Percentiles rank a stretch among this genome's conserved stretches.
These are phyloP conservation scores for Backusella tuberculispora DNA, from an alignment of 192 early-diverging fungal genomes.

Conservation along the genomic window DNA sequence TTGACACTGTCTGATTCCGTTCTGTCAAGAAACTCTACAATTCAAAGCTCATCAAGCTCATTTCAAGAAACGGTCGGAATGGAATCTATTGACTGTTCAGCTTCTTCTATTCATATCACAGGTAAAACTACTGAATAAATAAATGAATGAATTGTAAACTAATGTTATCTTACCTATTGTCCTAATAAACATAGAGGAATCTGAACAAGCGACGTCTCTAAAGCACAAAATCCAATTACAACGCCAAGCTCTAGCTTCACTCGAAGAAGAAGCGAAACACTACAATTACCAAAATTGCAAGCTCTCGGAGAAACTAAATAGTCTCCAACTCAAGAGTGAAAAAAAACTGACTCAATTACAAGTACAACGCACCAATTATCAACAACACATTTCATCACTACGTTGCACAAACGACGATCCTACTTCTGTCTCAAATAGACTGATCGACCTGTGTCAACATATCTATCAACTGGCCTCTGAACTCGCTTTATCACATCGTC, in stretches of 20 bases:
- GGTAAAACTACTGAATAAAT: background rate
- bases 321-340: slow-evolving; percentile 4
- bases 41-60: slow-evolving; percentile 11
- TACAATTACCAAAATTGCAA: background rate
- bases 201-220: background rate
- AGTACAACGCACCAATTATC: slow-evolving; percentile 25
- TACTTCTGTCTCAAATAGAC: slow-evolving; percentile 39
- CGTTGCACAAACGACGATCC: slow-evolving; percentile 53
- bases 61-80: slow-evolving; percentile 1
- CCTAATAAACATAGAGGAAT: background rate
- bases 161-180: background rate
- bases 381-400: slow-evolving; percentile 30
- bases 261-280: background rate
- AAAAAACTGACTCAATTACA: slow-evolving; percentile 9
- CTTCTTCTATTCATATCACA: background rate
- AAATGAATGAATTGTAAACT: background rate
- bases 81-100: background rate
- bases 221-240: background rate
- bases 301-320: slow-evolving; percentile 3
- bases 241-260: background rate
- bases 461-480: slow-evolving; percentile 12
- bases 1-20: slow-evolving; percentile 1
- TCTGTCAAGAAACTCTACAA: slow-evolving; percentile 11
- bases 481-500: too few relatives aligned
- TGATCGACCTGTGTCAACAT: slow-evolving; percentile 37